These are phyloP conservation scores for Alternaria panax DNA, from an alignment of 2,329 filamentous ascomycete species.

Conservation along the genomic window DNA sequence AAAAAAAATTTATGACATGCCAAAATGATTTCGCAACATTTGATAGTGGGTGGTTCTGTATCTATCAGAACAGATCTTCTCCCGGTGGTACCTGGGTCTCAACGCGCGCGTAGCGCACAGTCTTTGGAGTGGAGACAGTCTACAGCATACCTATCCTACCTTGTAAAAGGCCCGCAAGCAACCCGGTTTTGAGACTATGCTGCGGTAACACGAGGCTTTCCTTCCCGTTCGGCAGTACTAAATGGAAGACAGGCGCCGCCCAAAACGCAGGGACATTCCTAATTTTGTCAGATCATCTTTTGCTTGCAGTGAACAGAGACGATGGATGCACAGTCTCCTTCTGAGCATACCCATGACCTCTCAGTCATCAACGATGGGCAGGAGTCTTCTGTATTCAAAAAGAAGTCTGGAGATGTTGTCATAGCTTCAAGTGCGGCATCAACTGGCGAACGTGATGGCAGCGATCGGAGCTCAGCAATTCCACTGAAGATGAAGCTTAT, in stretches of 20 bases:
- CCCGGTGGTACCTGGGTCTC: background rate
- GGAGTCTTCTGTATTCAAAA: background rate
- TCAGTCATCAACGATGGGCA: background rate
- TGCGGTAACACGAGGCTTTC: background rate
- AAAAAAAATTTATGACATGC: background rate
- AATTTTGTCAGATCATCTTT: constrained; percentile 6
- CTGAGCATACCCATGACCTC: background rate
- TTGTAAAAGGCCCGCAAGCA: background rate
- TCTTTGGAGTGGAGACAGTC: background rate
- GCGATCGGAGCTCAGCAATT: constrained; percentile 11
- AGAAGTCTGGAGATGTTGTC: constrained; percentile 2
- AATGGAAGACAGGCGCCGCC: background rate
- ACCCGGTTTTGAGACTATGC: background rate
- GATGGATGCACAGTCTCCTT: background rate
- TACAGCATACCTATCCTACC: background rate
- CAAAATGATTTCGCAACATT: background rate
- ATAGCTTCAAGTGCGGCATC: constrained; percentile 18
- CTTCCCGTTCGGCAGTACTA: constrained; percentile 1
- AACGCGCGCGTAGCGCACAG: background rate
- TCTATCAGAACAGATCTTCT: background rate
- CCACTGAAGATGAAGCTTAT: constrained; percentile 44
- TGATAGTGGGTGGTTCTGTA: background rate
- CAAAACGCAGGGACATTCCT: background rate
- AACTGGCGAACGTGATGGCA: background rate
- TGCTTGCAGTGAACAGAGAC: background rate